These are phyloP conservation scores for Auricularia sp. DNA, from an alignment of 768 basidiomycete species.

Conservation along the genomic window DNA sequence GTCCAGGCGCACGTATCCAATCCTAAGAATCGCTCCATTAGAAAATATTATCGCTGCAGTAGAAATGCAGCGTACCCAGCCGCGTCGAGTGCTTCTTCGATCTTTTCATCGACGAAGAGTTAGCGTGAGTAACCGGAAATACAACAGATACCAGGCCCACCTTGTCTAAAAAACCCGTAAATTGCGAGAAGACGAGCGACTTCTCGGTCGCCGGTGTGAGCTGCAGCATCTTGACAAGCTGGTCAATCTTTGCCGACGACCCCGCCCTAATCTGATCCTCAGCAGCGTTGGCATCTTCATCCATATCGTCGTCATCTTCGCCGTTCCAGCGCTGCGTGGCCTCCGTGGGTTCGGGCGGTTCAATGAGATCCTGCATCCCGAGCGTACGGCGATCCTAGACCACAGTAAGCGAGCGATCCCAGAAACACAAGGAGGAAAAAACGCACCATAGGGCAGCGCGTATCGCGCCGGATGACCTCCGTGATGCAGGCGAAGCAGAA, in stretches of 20 bases:
- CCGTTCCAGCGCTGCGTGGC: slow-evolving; percentile 39
- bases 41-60: not conserved
- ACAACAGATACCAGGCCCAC: slow-evolving; percentile 23
- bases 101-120: slow-evolving; percentile 28
- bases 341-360: slow-evolving; percentile 56
- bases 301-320: slow-evolving; percentile 24
- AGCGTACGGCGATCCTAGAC: slow-evolving; percentile 61
- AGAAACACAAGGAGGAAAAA: not conserved
- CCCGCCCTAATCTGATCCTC: slow-evolving; percentile 30
- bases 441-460: slow-evolving; percentile 73
- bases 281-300: slow-evolving; percentile 19
- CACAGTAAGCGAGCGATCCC: not conserved
- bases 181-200: slow-evolving; percentile 83
- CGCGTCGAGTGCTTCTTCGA: slow-evolving; percentile 56
- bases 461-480: slow-evolving; percentile 57
- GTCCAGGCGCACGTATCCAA: slow-evolving; percentile 72
- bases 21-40: slow-evolving; percentile 28
- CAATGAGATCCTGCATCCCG: slow-evolving; percentile 43
- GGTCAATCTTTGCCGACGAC: slow-evolving; percentile 79
- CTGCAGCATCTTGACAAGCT: slow-evolving; percentile 60
- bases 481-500: slow-evolving; percentile 68
- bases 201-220: slow-evolving; percentile 64
- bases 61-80: slow-evolving; percentile 36
- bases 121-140: not conserved
- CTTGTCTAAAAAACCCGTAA: slow-evolving; percentile 77